Base-by-base conservation (phyloP, 805 yeast species). In the Huiozyma naganishii region DNA sequence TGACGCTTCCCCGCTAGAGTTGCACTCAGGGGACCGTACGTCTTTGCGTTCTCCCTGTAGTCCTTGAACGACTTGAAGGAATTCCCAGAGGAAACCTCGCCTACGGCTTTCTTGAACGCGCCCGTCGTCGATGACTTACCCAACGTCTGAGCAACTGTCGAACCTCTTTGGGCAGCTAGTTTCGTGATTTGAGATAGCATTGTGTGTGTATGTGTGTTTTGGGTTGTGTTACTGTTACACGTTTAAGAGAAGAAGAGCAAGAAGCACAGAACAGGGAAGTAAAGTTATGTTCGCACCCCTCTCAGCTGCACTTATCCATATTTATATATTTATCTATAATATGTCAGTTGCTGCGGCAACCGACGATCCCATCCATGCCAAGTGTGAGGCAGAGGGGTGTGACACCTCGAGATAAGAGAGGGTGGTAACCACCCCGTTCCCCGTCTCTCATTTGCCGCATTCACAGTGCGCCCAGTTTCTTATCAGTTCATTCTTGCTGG, bases 1-100 rank as follows among this genome's bases (percentile, higher is more conserved):
- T 53, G 54, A 41, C 57, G 52, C 36, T 47, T 51, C 1, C 52
- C 36, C 17, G 58, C 58, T 40, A 52, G 36, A n/a, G 51, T 45
- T 1, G 56, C 59, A 39, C 58, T 61, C 45, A 65, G 49, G 7
- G 69, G 70, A 17, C 70, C 70, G 45, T 64, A 66, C 37, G 63
- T 64, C 45, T 57, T 62, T 9, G 68, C 68, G 23, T 55, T 54
- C 47, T 59, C 62, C 52, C 70, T 63, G 49, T 65, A 65, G 44
- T 65, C 68, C 33, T 61, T 59, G 45, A 65, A 65, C 0, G 66
- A 58, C 8, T 43, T 44, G 48, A 64, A 65, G 1, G 68, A 60
- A 53, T 65, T 62, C 11, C 70, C 68, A 4, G 57, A 44, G 5
- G 48, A 27, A 27, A 36, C 41, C 36, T 44, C 48, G 36, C 46